Conservation (phyloP, 73 alveolate genomes). For the Tetrahymena elliotti region DNA sequence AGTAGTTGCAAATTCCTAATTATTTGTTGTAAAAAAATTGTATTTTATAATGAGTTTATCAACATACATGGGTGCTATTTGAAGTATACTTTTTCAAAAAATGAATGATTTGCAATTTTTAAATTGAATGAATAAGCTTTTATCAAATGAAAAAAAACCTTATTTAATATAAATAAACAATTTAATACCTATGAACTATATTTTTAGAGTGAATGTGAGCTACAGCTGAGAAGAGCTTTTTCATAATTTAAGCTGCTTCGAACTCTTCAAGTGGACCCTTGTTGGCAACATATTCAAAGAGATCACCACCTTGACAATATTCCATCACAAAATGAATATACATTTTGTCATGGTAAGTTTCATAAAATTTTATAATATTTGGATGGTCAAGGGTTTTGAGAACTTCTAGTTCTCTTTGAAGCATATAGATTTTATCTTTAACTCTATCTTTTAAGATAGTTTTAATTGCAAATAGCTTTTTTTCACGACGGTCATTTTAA, state of each 20-base stretch:
- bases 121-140: not conserved
- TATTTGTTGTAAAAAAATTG: no score
- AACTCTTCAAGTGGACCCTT: constrained; percentile 36
- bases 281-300: constrained; percentile 28
- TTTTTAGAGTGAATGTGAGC: constrained; percentile 35
- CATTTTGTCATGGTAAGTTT: constrained; percentile 65
- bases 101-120: no score
- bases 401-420: constrained; percentile 54
- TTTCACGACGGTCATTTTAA: constrained; percentile 9
- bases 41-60: no score
- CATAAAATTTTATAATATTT: constrained; percentile 62
- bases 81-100: no score
- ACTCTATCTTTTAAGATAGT: constrained; percentile 29
- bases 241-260: constrained; percentile 47
- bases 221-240: constrained; percentile 46
- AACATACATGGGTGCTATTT: no score
- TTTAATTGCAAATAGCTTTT: constrained; percentile 26
- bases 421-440: constrained; percentile 30
- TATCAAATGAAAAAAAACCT: not conserved
- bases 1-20: no score
- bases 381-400: constrained; percentile 71
- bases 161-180: no score
- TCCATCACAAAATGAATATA: constrained; percentile 66
- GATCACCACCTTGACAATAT: constrained; percentile 65
- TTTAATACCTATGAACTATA: constrained; percentile 38